Conservation (phyloP, 192 early-diverging fungal genomes). For the Umbelopsis isabellina region DNA sequence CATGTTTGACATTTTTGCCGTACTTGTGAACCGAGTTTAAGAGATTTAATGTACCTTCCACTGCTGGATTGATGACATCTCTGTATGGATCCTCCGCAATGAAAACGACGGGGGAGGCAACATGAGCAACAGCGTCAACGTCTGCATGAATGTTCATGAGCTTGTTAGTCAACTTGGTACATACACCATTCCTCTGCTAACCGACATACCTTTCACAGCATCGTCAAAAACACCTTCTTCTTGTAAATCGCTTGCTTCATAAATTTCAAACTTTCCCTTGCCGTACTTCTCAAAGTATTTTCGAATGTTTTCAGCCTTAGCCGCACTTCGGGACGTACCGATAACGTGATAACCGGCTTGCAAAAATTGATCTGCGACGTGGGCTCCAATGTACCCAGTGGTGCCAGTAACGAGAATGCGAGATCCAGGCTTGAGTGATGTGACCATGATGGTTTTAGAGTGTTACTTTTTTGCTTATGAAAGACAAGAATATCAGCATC, state of each 20-base stretch:
- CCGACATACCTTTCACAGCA: constrained; percentile 37
- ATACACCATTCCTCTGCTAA: not conserved
- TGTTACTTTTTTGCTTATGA: too few relatives aligned
- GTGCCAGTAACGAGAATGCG: too few relatives aligned
- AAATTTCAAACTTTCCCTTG: constrained; percentile 25
- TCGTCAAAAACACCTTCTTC: constrained; percentile 44
- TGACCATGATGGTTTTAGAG: too few relatives aligned
- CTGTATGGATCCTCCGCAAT: not conserved
- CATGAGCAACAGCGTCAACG: constrained; percentile 43
- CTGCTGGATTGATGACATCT: constrained; percentile 46
- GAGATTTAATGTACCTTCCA: constrained; percentile 46
- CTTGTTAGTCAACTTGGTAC: not conserved
- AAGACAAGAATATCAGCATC: too few relatives aligned
- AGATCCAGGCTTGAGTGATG: too few relatives aligned
- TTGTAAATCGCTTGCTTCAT: constrained; percentile 40
- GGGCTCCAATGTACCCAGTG: constrained; percentile 45
- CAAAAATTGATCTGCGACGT: constrained; percentile 50
- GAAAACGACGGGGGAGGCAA: constrained; percentile 43
- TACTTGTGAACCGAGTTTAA: constrained; percentile 32
- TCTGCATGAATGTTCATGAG: not conserved
- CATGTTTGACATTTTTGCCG: constrained; percentile 36
- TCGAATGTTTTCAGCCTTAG: constrained; percentile 26
- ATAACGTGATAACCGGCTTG: constrained; percentile 40
- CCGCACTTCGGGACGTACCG: constrained; percentile 42
- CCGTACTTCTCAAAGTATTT: not conserved